Evolutionary conservation across 2,329 filamentous ascomycete species (phyloP).

Genomic region (Pseudogymnoascus pannorum): DNA sequence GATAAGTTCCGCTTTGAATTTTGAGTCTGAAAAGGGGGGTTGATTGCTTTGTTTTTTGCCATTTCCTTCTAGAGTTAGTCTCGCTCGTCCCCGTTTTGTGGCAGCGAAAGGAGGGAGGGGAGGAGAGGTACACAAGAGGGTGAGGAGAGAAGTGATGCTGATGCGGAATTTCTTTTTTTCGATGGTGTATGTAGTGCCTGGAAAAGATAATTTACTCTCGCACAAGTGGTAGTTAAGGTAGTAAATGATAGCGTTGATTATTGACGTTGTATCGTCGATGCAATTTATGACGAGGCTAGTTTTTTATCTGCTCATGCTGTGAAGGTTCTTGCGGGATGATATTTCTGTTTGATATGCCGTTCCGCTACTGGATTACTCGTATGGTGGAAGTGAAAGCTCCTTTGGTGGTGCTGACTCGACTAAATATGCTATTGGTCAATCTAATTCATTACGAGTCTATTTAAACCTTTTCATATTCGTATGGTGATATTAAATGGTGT

Average conservation of each 20-base stretch:
- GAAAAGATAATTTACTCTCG: not conserved
- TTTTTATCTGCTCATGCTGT: no score
- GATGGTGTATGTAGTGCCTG: slow-evolving; percentile 3
- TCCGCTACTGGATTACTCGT: no score
- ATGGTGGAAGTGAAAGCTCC: not conserved
- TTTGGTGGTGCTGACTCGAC: not conserved
- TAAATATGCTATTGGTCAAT: not conserved
- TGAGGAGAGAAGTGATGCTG: not conserved
- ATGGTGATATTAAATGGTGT: no score
- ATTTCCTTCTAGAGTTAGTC: not conserved
- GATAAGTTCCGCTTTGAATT: not conserved
- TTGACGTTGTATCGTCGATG: slow-evolving; percentile 4
- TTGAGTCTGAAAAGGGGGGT: slow-evolving; percentile 5
- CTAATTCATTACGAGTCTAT: not conserved
- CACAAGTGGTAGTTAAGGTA: not conserved
- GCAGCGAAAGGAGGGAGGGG: not conserved
- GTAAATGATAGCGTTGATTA: slow-evolving; percentile 5
- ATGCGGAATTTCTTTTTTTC: not conserved
- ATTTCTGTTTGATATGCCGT: no score
- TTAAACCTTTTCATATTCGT: no score
- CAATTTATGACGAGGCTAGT: not conserved
- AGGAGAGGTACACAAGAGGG: not conserved
- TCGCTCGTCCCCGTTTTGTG: not conserved
- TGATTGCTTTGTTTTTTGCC: not conserved
- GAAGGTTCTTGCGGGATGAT: no score